Percentiles rank a stretch among this genome's conserved stretches.
phyloP scores from a whole-genome alignment of 768 basidiomycete species.

The Phlegmacium glaucopus region DNA sequence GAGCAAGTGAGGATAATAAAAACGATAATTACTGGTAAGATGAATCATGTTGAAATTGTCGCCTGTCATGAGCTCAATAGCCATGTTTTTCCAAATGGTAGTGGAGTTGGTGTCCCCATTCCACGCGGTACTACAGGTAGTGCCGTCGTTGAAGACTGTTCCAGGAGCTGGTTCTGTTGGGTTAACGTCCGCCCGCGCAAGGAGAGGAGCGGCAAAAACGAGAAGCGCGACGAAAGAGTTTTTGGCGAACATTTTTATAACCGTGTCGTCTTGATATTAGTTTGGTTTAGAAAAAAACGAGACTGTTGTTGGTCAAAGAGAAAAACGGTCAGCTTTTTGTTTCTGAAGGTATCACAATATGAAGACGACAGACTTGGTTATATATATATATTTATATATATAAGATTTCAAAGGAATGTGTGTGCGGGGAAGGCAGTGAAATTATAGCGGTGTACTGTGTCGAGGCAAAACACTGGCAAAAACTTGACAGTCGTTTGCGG shows the following conservation, averaged over 20 bases:
- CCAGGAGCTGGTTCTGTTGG: constrained; percentile 63
- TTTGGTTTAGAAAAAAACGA: not conserved
- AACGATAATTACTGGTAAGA: constrained; percentile 52
- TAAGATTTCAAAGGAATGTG: too few species aligned
- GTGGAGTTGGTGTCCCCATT: constrained; percentile 44
- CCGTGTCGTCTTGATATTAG: not conserved
- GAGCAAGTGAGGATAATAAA: not conserved
- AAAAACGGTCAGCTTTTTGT: not conserved
- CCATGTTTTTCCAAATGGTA: constrained; percentile 66
- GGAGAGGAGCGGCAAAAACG: constrained; percentile 30
- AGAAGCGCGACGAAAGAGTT: constrained; percentile 35
- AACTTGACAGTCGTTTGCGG: too few species aligned
- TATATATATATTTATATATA: too few species aligned
- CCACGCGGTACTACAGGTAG: constrained; percentile 58
- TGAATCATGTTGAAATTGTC: constrained; percentile 65
- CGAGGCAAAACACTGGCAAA: too few species aligned
- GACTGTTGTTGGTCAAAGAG: not conserved
- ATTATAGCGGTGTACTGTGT: too few species aligned
- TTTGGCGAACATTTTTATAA: constrained; percentile 33
- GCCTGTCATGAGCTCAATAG: constrained; percentile 80
- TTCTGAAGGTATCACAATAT: too few species aligned
- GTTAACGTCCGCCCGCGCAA: constrained; percentile 51
- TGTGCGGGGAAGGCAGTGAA: too few species aligned
- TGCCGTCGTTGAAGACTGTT: constrained; percentile 53
- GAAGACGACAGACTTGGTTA: too few species aligned